Evolutionary conservation across 2,329 filamentous ascomycete species (phyloP), one percentile per base, ranked within the genome.

Genomic region (Chrysoporthe austroafricana): DNA sequence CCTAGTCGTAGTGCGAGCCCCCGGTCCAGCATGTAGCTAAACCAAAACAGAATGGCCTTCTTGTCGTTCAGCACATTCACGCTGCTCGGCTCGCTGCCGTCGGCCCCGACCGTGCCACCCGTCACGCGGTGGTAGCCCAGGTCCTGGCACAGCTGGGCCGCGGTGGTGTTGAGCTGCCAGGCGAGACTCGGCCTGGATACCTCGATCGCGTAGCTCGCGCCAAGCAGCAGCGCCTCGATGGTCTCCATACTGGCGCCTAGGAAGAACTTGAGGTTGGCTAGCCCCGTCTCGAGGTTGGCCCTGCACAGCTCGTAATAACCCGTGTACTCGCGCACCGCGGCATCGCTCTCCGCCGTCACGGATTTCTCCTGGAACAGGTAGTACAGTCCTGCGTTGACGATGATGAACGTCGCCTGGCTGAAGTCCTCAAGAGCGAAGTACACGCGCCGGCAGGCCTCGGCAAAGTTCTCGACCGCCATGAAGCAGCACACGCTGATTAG

Each of bases 151-250:
- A 91, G 79, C 63, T 86, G 83, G 14, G 85, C 84, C 0, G 88
- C 88, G 21, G 83, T 83, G 7, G 84, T 85, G 34, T 84, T 85
- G 21, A 91, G 78, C n/a, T 87, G 85, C 84, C 88, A 89, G n/a
- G 86, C 86, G 3, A 91, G 81, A 0, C 86, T 87, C 0, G 88
- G 86, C 50, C 87, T 86, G 3, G 87, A 88, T 16, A 85, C 81
- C 69, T 90, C 88, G 60, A 90, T 83, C 14, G 88, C 84, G 71
- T 90, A 87, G n/a, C 83, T 72, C 75, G 88, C 88, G 0, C 84
- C 87, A 8, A 90, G 76, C n/a, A 86, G 73, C 3, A 91, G 78
- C 11, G 88, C 86, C 70, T 88, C 83, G 32, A 90, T 82, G 56
- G 84, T 89, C 70, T 85, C 78, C 48, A 82, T 75, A 42, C 79